Conservation (phyloP, 768 basidiomycete genomes). For the Gloeostereum incarnatum region DNA sequence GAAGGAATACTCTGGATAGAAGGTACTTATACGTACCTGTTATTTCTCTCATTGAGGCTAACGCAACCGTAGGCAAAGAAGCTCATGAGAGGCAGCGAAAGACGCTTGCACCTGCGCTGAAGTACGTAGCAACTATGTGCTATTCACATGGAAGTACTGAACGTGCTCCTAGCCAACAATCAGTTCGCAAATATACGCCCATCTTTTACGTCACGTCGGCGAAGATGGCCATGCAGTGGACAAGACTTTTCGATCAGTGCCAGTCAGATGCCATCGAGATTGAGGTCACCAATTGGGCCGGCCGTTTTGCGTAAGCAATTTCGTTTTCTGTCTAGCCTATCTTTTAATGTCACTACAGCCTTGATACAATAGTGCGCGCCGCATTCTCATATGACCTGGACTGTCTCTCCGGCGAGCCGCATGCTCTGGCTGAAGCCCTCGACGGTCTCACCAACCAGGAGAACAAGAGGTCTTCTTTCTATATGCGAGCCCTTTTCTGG, state of each 20-base stretch:
- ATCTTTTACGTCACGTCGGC: conserved; percentile 48
- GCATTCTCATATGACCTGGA: conserved; percentile 56
- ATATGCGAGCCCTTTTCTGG: conserved; percentile 59
- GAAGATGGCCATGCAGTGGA: conserved; percentile 45
- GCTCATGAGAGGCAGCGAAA: conserved; percentile 49
- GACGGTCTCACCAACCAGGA: conserved; percentile 56
- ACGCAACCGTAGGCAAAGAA: conserved; percentile 30
- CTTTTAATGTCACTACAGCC: conserved; percentile 18
- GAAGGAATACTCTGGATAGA: conserved; percentile 62
- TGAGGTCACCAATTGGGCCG: conserved; percentile 50
- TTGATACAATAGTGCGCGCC: conserved; percentile 53
- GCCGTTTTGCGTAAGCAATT: conserved; percentile 44
- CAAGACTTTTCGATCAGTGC: conserved; percentile 30
- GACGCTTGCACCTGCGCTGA: conserved; percentile 45
- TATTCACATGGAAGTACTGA: neutral
- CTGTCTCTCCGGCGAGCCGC: conserved; percentile 39
- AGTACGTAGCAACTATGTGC: conserved; percentile 20
- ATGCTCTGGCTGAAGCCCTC: conserved; percentile 40
- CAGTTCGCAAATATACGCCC: conserved; percentile 38
- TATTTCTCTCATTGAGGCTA: conserved; percentile 1
- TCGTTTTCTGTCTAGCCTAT: neutral
- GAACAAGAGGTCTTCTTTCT: conserved; percentile 47
- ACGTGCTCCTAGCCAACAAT: conserved; percentile 31
- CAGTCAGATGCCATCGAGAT: conserved; percentile 31
- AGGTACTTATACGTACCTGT: conserved; percentile 24